Base-by-base conservation (phyloP, 495 filamentous ascomycete species). In the Annulohypoxylon moriforme region DNA sequence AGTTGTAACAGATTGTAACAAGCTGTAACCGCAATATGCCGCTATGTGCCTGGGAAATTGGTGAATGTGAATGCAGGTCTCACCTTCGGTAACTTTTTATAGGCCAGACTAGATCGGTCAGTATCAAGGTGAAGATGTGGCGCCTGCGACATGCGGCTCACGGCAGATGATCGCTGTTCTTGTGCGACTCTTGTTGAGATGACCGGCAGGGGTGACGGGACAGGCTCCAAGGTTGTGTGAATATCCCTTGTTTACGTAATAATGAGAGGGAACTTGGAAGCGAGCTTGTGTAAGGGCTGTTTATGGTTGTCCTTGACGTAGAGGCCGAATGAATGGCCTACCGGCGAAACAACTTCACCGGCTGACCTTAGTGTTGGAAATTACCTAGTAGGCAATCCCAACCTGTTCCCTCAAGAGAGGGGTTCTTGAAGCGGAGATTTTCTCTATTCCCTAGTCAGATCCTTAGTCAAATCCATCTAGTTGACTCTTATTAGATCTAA, bases 171-270 rank as follows among this genome's bases (percentile, higher is more conserved):
- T 68, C 44, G 27, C 46, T 57, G 38, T 42, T 25, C 46, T 31
- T 34, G 46, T 31, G 20, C 38, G 7, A 27, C 40, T 25, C 33
- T 63, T 18, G 52, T 56, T 52, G 25, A 49, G 47, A 53, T 27
- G 55, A 18, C 40, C 44, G 36, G 53, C 52, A 38, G 25, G 63
- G 13, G 31, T 36, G 22, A 57, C 40, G 40, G 24, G 20, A 40
- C 29, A 44, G 22, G 16, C 20, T 44, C n/a, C 40, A 44, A 44
- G 40, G 40, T 1, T 49, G 38, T 58, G 6, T 64, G 13, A 14
- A 50, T 40, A 22, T 66, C 29, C 46, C 65, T 60, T 22, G 29
- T 59, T 72, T 68, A 72, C 64, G 64, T 68, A 68, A 72, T 50
- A 34, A 8, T 10, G 27, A 55, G 29, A 49, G 49, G 36, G 55